Evolutionary conservation across 2,329 filamentous ascomycete species (phyloP), one percentile per base, ranked within the genome.

Genomic region (Ceratocystiopsis brevicomis): DNA sequence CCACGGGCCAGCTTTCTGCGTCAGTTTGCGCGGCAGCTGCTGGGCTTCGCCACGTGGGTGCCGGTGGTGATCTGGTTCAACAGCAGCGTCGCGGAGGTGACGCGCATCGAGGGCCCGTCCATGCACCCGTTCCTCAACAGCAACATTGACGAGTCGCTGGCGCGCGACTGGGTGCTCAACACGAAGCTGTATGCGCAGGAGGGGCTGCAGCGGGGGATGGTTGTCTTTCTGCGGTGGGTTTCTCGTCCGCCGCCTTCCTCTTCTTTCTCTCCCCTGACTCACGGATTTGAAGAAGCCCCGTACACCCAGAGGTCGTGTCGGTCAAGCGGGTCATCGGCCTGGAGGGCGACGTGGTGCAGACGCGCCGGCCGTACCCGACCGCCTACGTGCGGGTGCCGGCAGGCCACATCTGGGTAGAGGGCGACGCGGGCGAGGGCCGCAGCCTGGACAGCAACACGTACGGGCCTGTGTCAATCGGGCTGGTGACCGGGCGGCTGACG

Each of bases 371-470:
- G 16, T 80, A 76, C 55, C 68, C 73, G 10, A 57, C 67, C 15
- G 52, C 62, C 1, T 66, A 59, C 10, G 64, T 81, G 39, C 68
- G 70, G 48, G 73, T 98, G 18, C 88, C 87, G 6, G 69, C 69
- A 48, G 85, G 85, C 16, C 87, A 96, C 63, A 69, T 96, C 25
- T 98, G 90, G 90, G 76, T 98, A 1, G 88, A 96, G 57, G 90
- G 90, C 1, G 90, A 98, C 56, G 85, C 81, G 13, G 71, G 72
- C 53, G 71, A 73, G 52, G 68, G 71, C 41, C 72, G 73, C 53
- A 84, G 75, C 44, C 59, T 78, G 47, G 90, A 98, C 62, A 94
- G 86, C 59, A 93, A 94, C 60, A 76, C 76, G 13, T 95, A 92
- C 59, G 90, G 90, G 1, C 85, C 90, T 4, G 76, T 92, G 40